Conservation (phyloP, 2,329 filamentous ascomycete species). For the Rutstroemia sp. region DNA sequence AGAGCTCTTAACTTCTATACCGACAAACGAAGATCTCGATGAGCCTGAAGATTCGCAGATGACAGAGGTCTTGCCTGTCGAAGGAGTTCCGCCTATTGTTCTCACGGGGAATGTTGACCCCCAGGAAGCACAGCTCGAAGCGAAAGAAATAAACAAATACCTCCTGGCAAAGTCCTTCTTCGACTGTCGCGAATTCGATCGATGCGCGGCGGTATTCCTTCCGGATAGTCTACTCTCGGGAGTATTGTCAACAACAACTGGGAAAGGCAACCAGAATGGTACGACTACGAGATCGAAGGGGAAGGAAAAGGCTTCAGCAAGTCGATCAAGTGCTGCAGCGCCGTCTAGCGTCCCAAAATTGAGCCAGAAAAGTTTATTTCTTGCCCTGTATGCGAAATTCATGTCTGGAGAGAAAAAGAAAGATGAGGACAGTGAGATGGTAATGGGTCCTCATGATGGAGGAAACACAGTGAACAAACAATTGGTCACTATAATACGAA, state of each 20-base stretch:
- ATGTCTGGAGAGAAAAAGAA: constrained; percentile 92
- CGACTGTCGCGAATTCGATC: constrained; percentile 90
- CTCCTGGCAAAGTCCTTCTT: constrained; percentile 90
- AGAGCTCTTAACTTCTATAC: constrained; percentile 81
- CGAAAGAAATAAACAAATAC: constrained; percentile 73
- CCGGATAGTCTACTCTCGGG: constrained; percentile 71
- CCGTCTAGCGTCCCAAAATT: constrained; percentile 44
- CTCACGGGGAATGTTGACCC: constrained; percentile 55
- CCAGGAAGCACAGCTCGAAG: constrained; percentile 68
- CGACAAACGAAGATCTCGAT: constrained; percentile 42
- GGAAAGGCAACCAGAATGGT: constrained; percentile 30
- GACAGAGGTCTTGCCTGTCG: constrained; percentile 42
- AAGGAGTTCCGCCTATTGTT: constrained; percentile 42
- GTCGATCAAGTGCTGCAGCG: constrained; percentile 10
- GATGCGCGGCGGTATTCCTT: constrained; percentile 82
- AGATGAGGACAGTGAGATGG: constrained; percentile 95
- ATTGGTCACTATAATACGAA: constrained; percentile 64
- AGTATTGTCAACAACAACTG: constrained; percentile 42
- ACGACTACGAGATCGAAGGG: constrained; percentile 51
- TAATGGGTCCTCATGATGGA: constrained; percentile 86
- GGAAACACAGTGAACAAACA: constrained; percentile 82
- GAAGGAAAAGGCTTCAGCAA: constrained; percentile 39
- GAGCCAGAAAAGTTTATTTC: constrained; percentile 87
- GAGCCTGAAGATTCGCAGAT: constrained; percentile 53
- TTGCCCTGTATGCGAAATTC: constrained; percentile 87